Percentiles rank a stretch among this genome's conserved stretches.
phyloP scores from a whole-genome alignment of 192 early-diverging fungal genomes.

The Podila horticola region DNA sequence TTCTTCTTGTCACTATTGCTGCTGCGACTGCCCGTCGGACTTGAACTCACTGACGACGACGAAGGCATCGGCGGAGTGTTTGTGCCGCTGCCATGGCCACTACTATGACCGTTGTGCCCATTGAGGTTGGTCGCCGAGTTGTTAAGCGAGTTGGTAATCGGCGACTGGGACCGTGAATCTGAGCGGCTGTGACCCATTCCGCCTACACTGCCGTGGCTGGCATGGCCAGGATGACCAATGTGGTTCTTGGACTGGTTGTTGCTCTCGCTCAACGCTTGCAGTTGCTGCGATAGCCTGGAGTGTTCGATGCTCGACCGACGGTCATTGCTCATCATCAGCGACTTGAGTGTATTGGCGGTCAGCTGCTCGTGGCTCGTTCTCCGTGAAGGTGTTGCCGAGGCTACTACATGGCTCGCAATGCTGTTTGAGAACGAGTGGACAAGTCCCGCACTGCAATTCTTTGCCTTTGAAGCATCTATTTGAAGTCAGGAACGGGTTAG shows the following conservation, averaged over 20 bases:
- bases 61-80: constrained; percentile 7
- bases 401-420: constrained; percentile 19
- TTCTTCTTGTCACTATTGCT: constrained; percentile 36
- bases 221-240: neutral
- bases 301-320: neutral
- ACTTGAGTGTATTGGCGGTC: constrained; percentile 32
- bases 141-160: neutral
- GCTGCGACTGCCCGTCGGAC: constrained; percentile 13
- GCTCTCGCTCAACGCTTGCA: constrained; percentile 1
- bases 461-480: constrained; percentile 31
- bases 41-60: constrained; percentile 19
- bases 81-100: neutral
- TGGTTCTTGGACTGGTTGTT: neutral
- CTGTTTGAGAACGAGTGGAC: constrained; percentile 18
- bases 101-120: too few species aligned
- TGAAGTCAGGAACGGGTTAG: neutral
- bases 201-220: neutral
- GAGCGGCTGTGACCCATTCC: neutral
- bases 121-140: neutral
- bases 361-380: constrained; percentile 32
- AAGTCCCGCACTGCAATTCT: constrained; percentile 22
- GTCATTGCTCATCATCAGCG: constrained; percentile 11
- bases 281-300: neutral
- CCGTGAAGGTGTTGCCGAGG: constrained; percentile 34
- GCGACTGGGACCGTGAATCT: neutral